Conservation (phyloP, 148 eudicot species). For the Rhododendron griersonianum region DNA sequence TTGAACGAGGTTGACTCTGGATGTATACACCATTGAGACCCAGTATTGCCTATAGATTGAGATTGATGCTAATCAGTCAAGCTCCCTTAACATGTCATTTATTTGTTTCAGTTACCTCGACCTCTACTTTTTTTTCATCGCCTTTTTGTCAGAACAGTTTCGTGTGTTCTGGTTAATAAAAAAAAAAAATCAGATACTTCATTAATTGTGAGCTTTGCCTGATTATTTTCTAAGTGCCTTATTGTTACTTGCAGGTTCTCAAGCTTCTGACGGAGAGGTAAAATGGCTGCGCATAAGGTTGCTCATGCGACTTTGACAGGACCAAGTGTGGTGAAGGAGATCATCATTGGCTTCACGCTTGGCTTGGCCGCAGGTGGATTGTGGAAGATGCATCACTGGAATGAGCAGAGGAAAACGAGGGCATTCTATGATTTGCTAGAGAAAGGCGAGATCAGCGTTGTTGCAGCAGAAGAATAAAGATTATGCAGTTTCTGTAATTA, state of each 20-base stretch:
- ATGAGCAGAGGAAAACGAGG: slow-evolving; percentile 49
- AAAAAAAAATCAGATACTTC: neutral
- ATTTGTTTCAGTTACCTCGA: neutral
- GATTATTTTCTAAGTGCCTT: neutral
- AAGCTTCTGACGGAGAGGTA: slow-evolving; percentile 4
- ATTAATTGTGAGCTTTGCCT: neutral
- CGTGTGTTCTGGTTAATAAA: neutral
- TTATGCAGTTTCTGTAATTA: neutral
- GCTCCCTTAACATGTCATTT: neutral
- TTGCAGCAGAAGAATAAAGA: slow-evolving; percentile 3
- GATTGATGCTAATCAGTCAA: neutral
- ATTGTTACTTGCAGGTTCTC: slow-evolving; percentile 15
- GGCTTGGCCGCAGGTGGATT: slow-evolving; percentile 51
- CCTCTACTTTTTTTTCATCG: neutral
- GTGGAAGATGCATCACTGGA: slow-evolving; percentile 68
- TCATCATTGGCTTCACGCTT: slow-evolving; percentile 33
- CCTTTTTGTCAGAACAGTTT: neutral
- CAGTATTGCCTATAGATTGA: neutral
- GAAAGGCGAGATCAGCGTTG: slow-evolving; percentile 12
- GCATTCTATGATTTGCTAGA: slow-evolving; percentile 37
- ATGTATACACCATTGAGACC: neutral
- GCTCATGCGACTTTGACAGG: slow-evolving; percentile 64
- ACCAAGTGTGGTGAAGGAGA: slow-evolving; percentile 62
- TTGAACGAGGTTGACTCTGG: neutral
- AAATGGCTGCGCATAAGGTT: slow-evolving; percentile 52